Base-by-base conservation (phyloP, 352 stramenopile species). In the Globisporangium barbulae region DNA sequence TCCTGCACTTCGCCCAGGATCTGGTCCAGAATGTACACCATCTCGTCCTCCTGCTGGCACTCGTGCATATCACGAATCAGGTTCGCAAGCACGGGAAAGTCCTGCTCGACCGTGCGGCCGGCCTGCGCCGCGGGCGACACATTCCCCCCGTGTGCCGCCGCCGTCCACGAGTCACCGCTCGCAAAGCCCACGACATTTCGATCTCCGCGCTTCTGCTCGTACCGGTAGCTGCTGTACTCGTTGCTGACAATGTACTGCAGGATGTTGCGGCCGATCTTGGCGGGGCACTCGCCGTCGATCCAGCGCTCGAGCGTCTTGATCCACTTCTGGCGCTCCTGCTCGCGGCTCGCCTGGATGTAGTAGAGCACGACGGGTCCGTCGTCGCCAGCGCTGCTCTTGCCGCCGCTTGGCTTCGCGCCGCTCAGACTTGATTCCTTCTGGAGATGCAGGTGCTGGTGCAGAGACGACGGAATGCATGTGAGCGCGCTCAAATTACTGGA, bases 21-120 rank as follows among this genome's bases (percentile, higher is more conserved):
- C 63, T 93, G 85, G 61, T 94, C 85, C 47, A 94, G 55, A 41
- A 94, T 90, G 65, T 90, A 92, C 47, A 94, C 82, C 79, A 94
- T 88, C 53, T 91, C 85, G 61, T 90, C 76, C 53, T 86, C 80
- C 21, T 83, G 68, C 44, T 85, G 74, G 56, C 80, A 91, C 61
- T 87, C 84, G 65, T 93, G 59, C 71, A 94, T 75, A 50, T 93
- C 83, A 5, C 85, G 81, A 37, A 94, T 79, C 57, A 94, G 67
- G 33, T 84, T 89, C 7, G 85, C 80, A 1, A 94, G 75, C 42
- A 94, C 78, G 0, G 83, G 71, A 52, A 91, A 88, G 8, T 91
- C 82, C 69, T 88, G 75, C 52, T 91, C 81, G 6, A 94, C 72
- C 7, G 67, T 67, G 21, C 83, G 78, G 48, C 79, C 85, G 25